Conservation (phyloP, 148 eudicot genomes). For the Chenopodium suecicum region DNA sequence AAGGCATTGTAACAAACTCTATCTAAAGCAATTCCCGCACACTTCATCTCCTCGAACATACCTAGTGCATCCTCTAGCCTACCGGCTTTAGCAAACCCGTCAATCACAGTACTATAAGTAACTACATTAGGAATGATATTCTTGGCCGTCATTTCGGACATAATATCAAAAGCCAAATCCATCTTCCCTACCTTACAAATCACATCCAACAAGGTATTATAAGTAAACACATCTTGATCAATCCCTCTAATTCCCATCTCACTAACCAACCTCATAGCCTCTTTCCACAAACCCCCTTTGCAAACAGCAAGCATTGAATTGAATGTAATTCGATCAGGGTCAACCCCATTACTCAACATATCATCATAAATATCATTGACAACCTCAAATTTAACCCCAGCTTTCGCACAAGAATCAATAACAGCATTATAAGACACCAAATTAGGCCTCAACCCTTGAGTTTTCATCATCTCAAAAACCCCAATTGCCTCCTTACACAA, state of each 20-base stretch:
- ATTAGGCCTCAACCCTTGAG: slow-evolving; percentile 76
- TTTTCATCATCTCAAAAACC: slow-evolving; percentile 71
- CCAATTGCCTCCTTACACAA: slow-evolving; percentile 64
- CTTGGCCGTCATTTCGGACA: slow-evolving; percentile 77
- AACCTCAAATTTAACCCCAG: slow-evolving; percentile 61
- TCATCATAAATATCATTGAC: slow-evolving; percentile 64
- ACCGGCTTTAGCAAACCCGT: slow-evolving; percentile 85
- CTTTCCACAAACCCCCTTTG: slow-evolving; percentile 83
- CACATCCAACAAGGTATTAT: slow-evolving; percentile 83
- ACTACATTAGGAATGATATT: slow-evolving; percentile 80
- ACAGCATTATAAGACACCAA: slow-evolving; percentile 88
- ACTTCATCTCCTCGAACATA: slow-evolving; percentile 82
- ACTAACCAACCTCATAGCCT: slow-evolving; percentile 58
- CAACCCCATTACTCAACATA: slow-evolving; percentile 62
- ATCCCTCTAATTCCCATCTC: slow-evolving; percentile 82
- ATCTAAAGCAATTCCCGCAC: slow-evolving; percentile 59
- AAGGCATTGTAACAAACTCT: slow-evolving; percentile 79
- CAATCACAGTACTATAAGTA: slow-evolving; percentile 86
- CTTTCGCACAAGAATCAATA: slow-evolving; percentile 95
- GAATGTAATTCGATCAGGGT: slow-evolving; percentile 83
- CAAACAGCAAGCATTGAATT: slow-evolving; percentile 90
- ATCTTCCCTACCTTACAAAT: slow-evolving; percentile 78
- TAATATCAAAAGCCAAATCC: slow-evolving; percentile 68
- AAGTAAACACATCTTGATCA: slow-evolving; percentile 86
- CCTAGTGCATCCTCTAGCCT: slow-evolving; percentile 66